Conservation (phyloP, 2,329 filamentous ascomycete species). For the Microsporum audouinii region DNA sequence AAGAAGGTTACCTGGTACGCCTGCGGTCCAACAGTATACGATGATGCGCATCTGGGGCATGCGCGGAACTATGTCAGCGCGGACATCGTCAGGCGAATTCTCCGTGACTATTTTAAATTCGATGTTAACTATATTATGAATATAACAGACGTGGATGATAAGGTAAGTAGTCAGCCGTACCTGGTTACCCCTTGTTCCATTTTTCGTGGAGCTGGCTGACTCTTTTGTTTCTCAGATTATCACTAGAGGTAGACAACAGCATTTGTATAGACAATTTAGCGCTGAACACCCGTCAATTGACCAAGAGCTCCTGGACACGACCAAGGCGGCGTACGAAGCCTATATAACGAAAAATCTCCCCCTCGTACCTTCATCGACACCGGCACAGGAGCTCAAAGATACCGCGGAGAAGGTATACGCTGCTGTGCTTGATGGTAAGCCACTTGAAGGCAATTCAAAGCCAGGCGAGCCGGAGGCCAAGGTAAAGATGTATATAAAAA, state of each 20-base stretch:
- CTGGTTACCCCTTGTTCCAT: too few species aligned
- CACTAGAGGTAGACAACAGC: constrained; percentile 59
- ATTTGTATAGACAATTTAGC: constrained; percentile 62
- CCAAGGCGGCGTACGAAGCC: constrained; percentile 41
- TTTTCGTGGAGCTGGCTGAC: neutral
- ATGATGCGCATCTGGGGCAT: constrained; percentile 71
- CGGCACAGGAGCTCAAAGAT: constrained; percentile 38
- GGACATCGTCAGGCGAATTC: constrained; percentile 73
- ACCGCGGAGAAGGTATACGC: constrained; percentile 43
- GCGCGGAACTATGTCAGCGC: constrained; percentile 84
- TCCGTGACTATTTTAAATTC: constrained; percentile 73
- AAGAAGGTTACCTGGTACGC: constrained; percentile 73
- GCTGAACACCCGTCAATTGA: constrained; percentile 36
- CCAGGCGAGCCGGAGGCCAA: constrained; percentile 73
- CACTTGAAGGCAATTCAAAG: constrained; percentile 42
- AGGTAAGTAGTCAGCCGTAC: constrained; percentile 35
- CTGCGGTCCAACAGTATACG: constrained; percentile 77
- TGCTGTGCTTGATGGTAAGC: constrained; percentile 44
- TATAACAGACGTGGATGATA: constrained; percentile 74
- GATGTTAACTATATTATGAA: constrained; percentile 85
- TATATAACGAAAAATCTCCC: constrained; percentile 59
- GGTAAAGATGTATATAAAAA: constrained; percentile 76
- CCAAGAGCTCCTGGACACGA: constrained; percentile 38
- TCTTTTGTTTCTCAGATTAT: constrained; percentile 41
- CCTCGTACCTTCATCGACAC: constrained; percentile 35